Conservation (phyloP, 129 eudicot genomes). For the Saussurea involucrata region DNA sequence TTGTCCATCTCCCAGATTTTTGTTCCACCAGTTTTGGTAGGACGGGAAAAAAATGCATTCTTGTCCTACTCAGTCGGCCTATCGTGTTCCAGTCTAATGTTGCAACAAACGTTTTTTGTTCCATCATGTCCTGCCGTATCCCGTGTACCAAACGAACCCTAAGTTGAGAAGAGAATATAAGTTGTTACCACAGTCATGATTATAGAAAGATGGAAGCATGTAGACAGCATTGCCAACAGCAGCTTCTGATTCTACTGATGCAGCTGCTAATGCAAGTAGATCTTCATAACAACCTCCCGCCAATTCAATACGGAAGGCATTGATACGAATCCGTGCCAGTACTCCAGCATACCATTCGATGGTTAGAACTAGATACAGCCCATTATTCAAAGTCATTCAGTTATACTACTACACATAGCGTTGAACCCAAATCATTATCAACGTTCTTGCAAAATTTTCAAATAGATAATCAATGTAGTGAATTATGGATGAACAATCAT, state of each 20-base stretch:
- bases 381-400: constrained; percentile 20
- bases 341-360: constrained; percentile 77
- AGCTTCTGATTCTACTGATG: constrained; percentile 76
- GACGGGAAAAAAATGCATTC: too few relatives aligned
- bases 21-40: too few relatives aligned
- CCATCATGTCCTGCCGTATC: neutral
- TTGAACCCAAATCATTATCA: neutral
- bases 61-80: too few relatives aligned
- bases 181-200: constrained; percentile 90
- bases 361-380: constrained; percentile 54
- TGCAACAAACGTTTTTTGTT: too few relatives aligned
- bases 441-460: neutral
- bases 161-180: neutral
- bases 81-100: too few relatives aligned
- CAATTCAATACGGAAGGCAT: constrained; percentile 88
- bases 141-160: neutral
- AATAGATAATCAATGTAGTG: neutral
- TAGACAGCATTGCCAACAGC: constrained; percentile 92
- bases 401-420: neutral
- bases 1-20: too few relatives aligned
- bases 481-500: neutral
- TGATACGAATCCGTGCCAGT: constrained; percentile 83
- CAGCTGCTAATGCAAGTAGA: constrained; percentile 68
- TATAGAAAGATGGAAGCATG: constrained; percentile 92
- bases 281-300: constrained; percentile 69